Conservation (phyloP, 2,329 filamentous ascomycete species). For the Mycosphaerella arachidis region DNA sequence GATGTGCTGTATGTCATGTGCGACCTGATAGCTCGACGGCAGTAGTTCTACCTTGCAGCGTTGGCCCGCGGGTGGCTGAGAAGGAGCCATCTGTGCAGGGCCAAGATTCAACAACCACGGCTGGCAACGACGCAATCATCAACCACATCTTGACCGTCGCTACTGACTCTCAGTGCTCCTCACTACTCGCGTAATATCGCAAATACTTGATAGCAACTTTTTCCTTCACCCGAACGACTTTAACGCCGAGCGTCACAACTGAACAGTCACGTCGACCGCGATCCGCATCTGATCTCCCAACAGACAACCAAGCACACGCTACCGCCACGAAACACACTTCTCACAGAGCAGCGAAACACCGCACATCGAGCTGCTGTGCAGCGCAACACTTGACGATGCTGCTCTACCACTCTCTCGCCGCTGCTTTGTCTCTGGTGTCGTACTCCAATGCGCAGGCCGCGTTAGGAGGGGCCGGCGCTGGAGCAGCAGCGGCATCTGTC, state of each 20-base stretch:
- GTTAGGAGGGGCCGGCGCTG: not conserved
- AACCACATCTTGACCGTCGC: not conserved
- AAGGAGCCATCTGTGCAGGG: not conserved
- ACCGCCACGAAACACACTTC: not conserved
- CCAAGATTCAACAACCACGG: not conserved
- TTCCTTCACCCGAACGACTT: not conserved
- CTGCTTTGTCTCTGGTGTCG: slow-evolving; percentile 21
- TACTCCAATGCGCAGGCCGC: slow-evolving; percentile 18
- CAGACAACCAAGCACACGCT: not conserved
- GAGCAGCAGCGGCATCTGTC: not conserved
- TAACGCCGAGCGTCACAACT: not conserved
- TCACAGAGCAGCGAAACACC: not conserved
- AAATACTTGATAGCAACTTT: not conserved
- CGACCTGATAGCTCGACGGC: not conserved
- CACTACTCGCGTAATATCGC: not conserved
- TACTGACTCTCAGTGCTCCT: not conserved
- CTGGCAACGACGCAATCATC: not conserved
- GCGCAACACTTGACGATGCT: slow-evolving; percentile 22
- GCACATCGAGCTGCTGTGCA: slow-evolving; percentile 3
- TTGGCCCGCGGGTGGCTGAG: not conserved
- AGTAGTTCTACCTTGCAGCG: not conserved
- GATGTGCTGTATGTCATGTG: not conserved
- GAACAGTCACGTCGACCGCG: not conserved
- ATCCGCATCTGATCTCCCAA: not conserved
- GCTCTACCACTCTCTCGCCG: slow-evolving; percentile 28